Conservation (phyloP, 2,329 filamentous ascomycete genomes). For the Juglanconis juglandina region DNA sequence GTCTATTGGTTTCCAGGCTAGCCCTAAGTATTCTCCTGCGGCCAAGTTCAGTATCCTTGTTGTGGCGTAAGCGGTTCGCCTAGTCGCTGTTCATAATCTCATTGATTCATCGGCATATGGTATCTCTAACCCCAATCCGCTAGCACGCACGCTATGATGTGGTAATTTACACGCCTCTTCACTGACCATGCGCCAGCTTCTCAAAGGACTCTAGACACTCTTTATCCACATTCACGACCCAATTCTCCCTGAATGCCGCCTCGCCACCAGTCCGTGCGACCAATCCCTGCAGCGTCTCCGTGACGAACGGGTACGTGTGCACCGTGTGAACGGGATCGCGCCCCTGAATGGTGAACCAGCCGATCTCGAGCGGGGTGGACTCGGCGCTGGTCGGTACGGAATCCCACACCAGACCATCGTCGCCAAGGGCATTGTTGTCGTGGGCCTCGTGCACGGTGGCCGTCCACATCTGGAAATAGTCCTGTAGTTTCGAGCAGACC, state of each 20-base stretch:
- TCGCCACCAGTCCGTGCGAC: slow-evolving; percentile 62
- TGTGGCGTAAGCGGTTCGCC: background rate
- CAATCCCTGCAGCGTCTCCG: slow-evolving; percentile 56
- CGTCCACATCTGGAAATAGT: slow-evolving; percentile 74
- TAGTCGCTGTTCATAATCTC: background rate
- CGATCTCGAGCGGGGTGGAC: slow-evolving; percentile 53
- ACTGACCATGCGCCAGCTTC: slow-evolving; percentile 25
- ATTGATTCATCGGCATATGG: background rate
- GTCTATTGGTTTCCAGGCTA: too few relatives aligned
- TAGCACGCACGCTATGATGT: background rate
- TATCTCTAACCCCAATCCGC: background rate
- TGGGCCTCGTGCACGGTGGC: slow-evolving; percentile 64
- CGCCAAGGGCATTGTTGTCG: slow-evolving; percentile 51
- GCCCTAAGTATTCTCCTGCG: too few relatives aligned
- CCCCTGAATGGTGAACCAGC: slow-evolving; percentile 50
- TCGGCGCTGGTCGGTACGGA: slow-evolving; percentile 41
- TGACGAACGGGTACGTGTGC: slow-evolving; percentile 62
- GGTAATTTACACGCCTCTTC: background rate
- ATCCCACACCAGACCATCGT: slow-evolving; percentile 51
- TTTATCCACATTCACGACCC: slow-evolving; percentile 70
- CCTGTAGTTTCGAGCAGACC: slow-evolving; percentile 62
- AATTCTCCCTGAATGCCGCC: slow-evolving; percentile 63
- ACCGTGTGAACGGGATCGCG: slow-evolving; percentile 67
- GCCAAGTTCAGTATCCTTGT: too few relatives aligned
- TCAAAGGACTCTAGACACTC: slow-evolving; percentile 67